phyloP scores from a whole-genome alignment of 495 filamentous ascomycete species.

The Xylaria palmicola region DNA sequence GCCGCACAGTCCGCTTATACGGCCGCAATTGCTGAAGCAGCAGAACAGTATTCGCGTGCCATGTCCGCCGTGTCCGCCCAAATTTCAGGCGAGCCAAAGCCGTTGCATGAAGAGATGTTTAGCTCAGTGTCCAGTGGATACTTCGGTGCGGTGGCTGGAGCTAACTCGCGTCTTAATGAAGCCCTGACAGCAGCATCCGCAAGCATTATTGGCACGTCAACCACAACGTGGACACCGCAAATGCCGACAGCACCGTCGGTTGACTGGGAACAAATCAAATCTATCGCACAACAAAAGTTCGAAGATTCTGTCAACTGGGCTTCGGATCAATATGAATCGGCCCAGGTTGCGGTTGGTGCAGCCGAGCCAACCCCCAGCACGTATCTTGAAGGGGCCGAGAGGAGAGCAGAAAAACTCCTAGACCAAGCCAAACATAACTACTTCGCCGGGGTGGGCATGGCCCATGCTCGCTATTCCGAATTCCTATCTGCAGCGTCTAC shows the following conservation, averaged over 20 bases:
- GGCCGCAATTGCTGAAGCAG: slow-evolving; percentile 58
- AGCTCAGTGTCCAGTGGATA: slow-evolving; percentile 68
- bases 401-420: slow-evolving; percentile 55
- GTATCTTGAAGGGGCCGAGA: slow-evolving; percentile 45
- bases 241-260: slow-evolving; percentile 34
- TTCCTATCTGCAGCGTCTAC: slow-evolving; percentile 68
- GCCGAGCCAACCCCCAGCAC: slow-evolving; percentile 53
- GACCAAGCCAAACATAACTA: slow-evolving; percentile 68
- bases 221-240: slow-evolving; percentile 26
- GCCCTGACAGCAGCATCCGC: slow-evolving; percentile 48
- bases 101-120: slow-evolving; percentile 62
- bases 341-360: slow-evolving; percentile 55
- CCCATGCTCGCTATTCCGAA: slow-evolving; percentile 72
- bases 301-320: slow-evolving; percentile 63
- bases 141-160: slow-evolving; percentile 61
- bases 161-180: slow-evolving; percentile 55
- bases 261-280: slow-evolving; percentile 44
- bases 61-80: slow-evolving; percentile 63
- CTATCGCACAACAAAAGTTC: slow-evolving; percentile 63
- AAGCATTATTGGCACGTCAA: slow-evolving; percentile 45
- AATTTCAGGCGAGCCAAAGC: slow-evolving; percentile 62
- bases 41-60: slow-evolving; percentile 63
- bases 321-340: slow-evolving; percentile 61
- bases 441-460: slow-evolving; percentile 73
- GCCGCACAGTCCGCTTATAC: slow-evolving; percentile 60